These are phyloP conservation scores for Mycena indigotica DNA, from an alignment of 768 basidiomycete species.

Conservation along the genomic window DNA sequence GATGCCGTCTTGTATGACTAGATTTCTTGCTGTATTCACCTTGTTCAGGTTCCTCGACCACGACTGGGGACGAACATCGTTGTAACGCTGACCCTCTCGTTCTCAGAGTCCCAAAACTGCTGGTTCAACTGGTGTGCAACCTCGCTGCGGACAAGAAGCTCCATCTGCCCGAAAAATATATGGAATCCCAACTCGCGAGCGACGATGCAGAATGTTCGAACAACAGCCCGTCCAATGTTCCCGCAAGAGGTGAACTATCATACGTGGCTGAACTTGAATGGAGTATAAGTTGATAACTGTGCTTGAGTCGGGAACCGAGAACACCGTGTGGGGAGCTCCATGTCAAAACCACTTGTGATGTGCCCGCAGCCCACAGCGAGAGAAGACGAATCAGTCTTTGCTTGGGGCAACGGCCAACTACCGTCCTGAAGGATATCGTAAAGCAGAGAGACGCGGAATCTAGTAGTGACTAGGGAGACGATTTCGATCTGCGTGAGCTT, in stretches of 20 bases:
- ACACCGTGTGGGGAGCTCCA: conserved; percentile 2
- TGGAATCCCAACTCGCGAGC: background rate
- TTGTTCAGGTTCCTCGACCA: background rate
- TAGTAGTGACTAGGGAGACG: background rate
- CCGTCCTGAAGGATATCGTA: conserved; percentile 11
- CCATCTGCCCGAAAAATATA: background rate
- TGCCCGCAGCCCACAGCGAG: background rate
- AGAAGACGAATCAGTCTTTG: background rate
- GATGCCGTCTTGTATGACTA: background rate
- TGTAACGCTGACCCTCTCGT: background rate
- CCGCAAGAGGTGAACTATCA: background rate
- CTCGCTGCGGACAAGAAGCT: background rate
- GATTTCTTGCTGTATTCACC: background rate
- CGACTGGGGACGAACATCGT: background rate
- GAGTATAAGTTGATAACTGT: background rate
- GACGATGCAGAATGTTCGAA: background rate
- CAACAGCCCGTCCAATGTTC: background rate
- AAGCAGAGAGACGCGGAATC: background rate
- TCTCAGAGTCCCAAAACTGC: background rate
- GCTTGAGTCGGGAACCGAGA: background rate
- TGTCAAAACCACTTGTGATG: background rate
- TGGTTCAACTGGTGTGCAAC: background rate
- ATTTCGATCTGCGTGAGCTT: conserved; percentile 6
- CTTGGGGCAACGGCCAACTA: background rate
- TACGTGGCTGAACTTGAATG: background rate